Base-by-base conservation (phyloP, 2,329 filamentous ascomycete genomes). In the Dissoconium aciculare region DNA sequence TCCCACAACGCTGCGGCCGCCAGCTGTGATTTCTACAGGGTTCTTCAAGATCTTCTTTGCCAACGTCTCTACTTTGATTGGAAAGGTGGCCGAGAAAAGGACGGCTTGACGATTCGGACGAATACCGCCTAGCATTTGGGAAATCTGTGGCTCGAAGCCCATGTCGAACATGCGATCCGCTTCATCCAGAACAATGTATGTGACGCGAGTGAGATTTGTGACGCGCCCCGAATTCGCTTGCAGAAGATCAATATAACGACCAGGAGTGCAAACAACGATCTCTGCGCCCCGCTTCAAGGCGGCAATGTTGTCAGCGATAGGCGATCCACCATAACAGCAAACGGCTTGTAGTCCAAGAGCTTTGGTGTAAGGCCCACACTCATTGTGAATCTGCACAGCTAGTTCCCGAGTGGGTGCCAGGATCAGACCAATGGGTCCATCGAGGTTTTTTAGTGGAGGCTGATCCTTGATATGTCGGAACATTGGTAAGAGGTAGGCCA, bases 131-230 rank as follows among this genome's bases (percentile, higher is more conserved):
- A 95, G 75, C 35, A 98, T 89, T 56, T 92, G 94, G 73, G 89
- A 89, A 32, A 98, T 85, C 55, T 98, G 89, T 2, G 89, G 87
- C 57, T 93, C 87, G 50, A 98, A 98, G 10, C 89, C 89, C 89
- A 98, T 95, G 54, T 98, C 89, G 35, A 95, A 94, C 89, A 98
- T 95, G 39, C 89, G 78, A 57, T 98, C 89, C 28, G 89, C 89
- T 59, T 98, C 89, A 52, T 98, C 89, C 23, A 98, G 70, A 8
- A 98, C 89, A 14, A 94, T 74, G 53, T 95, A 98, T 0, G 83
- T 89, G 9, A 93, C 82, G 40, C 89, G 71, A 43, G 71, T 74
- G 34, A 98, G 65, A 49, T 91, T 95, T 9, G 87, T 92, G 6
- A 95, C 85, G 39, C 85, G 74, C n/a, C 87, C 87, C 42, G 81